Percentiles rank a stretch among this genome's conserved stretches.
These are phyloP conservation scores for Fusarium sp. DNA, from an alignment of 2,329 filamentous ascomycete species.

Conservation along the genomic window DNA sequence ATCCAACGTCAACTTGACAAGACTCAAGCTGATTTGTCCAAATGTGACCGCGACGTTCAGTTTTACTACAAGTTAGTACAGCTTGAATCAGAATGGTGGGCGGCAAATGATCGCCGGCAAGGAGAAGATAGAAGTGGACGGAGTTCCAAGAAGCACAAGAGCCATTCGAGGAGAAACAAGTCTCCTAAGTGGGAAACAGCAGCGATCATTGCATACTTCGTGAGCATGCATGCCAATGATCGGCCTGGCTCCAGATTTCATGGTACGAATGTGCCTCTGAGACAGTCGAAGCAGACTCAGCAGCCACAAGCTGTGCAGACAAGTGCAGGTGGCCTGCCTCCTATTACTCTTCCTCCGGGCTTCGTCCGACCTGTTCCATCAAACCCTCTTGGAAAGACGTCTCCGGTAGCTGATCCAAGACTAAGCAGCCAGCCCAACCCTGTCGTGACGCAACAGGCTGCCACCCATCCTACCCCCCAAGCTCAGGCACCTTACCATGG, in stretches of 20 bases:
- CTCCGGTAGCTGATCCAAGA: slow-evolving; percentile 1
- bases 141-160: slow-evolving; percentile 36
- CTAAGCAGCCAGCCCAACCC: slow-evolving; percentile 11
- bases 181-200: slow-evolving; percentile 52
- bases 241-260: slow-evolving; percentile 49
- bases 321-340: slow-evolving; percentile 4
- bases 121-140: slow-evolving; percentile 37
- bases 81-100: slow-evolving; percentile 55
- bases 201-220: slow-evolving; percentile 61
- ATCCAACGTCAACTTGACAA: slow-evolving; percentile 59
- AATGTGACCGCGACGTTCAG: slow-evolving; percentile 52
- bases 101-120: slow-evolving; percentile 41
- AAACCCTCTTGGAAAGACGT: background rate
- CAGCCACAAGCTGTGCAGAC: slow-evolving; percentile 1
- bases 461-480: slow-evolving; percentile 3
- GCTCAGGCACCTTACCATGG: slow-evolving; percentile 3
- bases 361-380: background rate
- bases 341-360: background rate
- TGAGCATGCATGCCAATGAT: slow-evolving; percentile 52
- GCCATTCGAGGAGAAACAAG: slow-evolving; percentile 38
- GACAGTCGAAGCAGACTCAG: slow-evolving; percentile 7
- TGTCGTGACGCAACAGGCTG: background rate
- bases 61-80: slow-evolving; percentile 59
- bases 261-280: slow-evolving; percentile 35
- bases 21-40: slow-evolving; percentile 52